Percentiles rank a stretch among this genome's conserved stretches.
phyloP scores from a whole-genome alignment of 176 grass and related monocot genomes.

The Themeda triandra region DNA sequence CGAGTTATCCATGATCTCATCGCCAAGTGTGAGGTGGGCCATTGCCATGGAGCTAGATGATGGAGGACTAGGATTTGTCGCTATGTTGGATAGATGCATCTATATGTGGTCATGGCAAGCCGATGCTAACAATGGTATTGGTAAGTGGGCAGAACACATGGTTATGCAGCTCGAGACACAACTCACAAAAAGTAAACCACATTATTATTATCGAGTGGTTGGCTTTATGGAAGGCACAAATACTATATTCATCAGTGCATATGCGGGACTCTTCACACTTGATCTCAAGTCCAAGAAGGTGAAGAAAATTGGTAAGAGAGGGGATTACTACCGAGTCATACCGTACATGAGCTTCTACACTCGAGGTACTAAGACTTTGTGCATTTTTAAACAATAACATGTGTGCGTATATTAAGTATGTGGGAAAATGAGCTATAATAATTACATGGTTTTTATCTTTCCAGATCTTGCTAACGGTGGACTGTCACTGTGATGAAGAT shows the following conservation, averaged over 20 bases:
- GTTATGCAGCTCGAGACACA: not conserved
- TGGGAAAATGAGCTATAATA: not conserved
- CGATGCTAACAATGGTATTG: not conserved
- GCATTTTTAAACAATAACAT: not conserved
- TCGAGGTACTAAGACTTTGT: not conserved
- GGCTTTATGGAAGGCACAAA: not conserved
- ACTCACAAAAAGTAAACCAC: not conserved
- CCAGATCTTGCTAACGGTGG: not conserved
- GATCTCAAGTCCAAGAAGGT: not conserved
- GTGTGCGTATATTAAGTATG: not conserved
- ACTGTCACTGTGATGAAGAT: not conserved
- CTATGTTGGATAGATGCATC: not conserved
- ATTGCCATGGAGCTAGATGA: not conserved
- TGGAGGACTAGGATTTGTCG: not conserved
- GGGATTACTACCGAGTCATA: not conserved
- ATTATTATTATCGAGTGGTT: not conserved
- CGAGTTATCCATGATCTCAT: not conserved
- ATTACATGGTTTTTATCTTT: not conserved
- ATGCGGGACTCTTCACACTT: not conserved
- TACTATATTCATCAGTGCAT: not conserved
- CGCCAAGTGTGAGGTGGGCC: accelerated
- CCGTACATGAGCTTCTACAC: not conserved
- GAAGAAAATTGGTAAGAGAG: not conserved
- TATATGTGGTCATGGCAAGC: not conserved
- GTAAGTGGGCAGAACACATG: not conserved